Base-by-base conservation (phyloP, 108 stramenopile genomes). In the Tribonema minus region DNA sequence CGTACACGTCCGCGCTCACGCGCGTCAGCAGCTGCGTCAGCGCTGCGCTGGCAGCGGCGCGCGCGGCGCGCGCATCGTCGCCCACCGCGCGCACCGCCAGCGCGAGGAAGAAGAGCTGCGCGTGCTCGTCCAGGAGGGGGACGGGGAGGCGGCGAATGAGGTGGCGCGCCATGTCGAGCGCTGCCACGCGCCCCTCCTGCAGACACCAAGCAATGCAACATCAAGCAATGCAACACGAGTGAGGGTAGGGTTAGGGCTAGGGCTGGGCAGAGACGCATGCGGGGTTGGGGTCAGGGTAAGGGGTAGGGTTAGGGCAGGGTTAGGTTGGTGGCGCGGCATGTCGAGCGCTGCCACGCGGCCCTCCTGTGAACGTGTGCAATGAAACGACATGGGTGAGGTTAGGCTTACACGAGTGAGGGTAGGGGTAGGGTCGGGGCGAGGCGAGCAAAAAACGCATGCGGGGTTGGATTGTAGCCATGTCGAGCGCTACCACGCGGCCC, bases 171-270 rank as follows among this genome's bases (percentile, higher is more conserved):
- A 82, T 61, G 36, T 66, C 71, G 25, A 82, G 76, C 0, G 81
- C 81, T 7, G 81, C 75, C 20, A 70, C 37, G 26, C 81, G 75
- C 5, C 81, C 81, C 37, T 82, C 81, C n/a, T n/a, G n/a, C n/a
- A n/a, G n/a, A n/a, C n/a, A n/a, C n/a, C n/a, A n/a, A n/a, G n/a
- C n/a, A n/a, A n/a, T n/a, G n/a, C n/a, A n/a, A n/a, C n/a, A n/a
- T n/a, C n/a, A n/a, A n/a, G n/a, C n/a, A n/a, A n/a, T n/a, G n/a
- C n/a, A n/a, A n/a, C n/a, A n/a, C n/a, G n/a, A n/a, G n/a, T n/a
- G n/a, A n/a, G n/a, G n/a, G n/a, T n/a, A n/a, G n/a, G n/a, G n/a
- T n/a, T n/a, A n/a, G n/a, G n/a, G n/a, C n/a, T n/a, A n/a, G n/a
- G n/a, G n/a, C n/a, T n/a, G n/a, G n/a, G n/a, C n/a, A n/a, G n/a